These are phyloP conservation scores for Aspergillus sp. DNA, from an alignment of 2,329 filamentous ascomycete genomes.

Conservation along the genomic window DNA sequence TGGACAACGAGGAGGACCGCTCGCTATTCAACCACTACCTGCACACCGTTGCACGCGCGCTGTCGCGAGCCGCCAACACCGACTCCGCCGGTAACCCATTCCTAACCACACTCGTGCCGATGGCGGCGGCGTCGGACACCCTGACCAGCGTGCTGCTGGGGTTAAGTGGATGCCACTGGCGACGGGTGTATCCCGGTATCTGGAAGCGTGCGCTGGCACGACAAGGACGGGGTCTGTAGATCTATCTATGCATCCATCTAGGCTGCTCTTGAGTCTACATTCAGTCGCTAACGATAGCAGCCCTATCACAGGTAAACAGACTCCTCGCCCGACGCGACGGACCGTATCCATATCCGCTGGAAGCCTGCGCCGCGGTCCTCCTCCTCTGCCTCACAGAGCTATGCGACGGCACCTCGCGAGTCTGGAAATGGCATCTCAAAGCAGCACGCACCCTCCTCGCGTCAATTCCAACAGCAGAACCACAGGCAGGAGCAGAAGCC, in stretches of 20 bases:
- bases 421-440: constrained; percentile 32
- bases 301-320: constrained; percentile 23
- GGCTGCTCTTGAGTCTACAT: neutral
- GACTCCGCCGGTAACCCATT: constrained; percentile 23
- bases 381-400: constrained; percentile 46
- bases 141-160: constrained; percentile 28
- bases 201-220: constrained; percentile 26
- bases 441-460: constrained; percentile 43
- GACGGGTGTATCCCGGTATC: constrained; percentile 26
- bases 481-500: constrained; percentile 21
- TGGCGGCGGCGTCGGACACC: constrained; percentile 26
- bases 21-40: constrained; percentile 32
- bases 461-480: constrained; percentile 22
- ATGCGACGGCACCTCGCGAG: constrained; percentile 9
- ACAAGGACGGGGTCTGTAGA: constrained; percentile 24
- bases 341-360: constrained; percentile 25
- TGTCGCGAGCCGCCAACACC: constrained; percentile 23
- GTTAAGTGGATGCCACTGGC: constrained; percentile 30
- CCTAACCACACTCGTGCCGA: constrained; percentile 24
- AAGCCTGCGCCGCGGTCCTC: constrained; percentile 43
- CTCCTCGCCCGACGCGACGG: constrained; percentile 19
- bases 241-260: too few relatives aligned
- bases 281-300: constrained; percentile 8
- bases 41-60: constrained; percentile 23
- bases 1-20: constrained; percentile 25